Evolutionary conservation across 2,329 filamentous ascomycete genomes (phyloP).

Genomic region (Aureobasidium sp.): DNA sequence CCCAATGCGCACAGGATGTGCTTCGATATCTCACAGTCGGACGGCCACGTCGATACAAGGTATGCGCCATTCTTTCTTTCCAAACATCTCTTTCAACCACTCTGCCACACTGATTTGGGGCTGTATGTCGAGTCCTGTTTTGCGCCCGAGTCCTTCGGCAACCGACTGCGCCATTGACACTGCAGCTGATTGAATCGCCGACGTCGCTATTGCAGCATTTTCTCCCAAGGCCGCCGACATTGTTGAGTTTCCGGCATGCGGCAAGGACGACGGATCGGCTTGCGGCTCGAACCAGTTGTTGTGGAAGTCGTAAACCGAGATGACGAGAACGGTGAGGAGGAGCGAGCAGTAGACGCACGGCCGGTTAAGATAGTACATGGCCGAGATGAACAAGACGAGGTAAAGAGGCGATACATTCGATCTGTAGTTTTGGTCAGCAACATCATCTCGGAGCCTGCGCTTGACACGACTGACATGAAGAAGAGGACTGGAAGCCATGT

Average conservation of each 20-base stretch:
- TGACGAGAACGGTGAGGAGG: conserved; percentile 88
- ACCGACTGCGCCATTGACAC: conserved; percentile 59
- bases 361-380: conserved; percentile 92
- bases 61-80: conserved; percentile 79
- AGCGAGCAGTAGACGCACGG: conserved; percentile 98
- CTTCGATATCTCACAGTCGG: conserved; percentile 49
- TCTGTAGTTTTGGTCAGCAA: conserved; percentile 25
- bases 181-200: conserved; percentile 62
- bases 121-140: conserved; percentile 45
- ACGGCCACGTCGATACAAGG: conserved; percentile 88
- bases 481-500: conserved; percentile 48
- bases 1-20: background rate
- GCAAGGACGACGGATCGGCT: conserved; percentile 27
- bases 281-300: conserved; percentile 93
- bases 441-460: background rate
- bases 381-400: conserved; percentile 56
- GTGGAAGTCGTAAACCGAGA: conserved; percentile 88
- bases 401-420: conserved; percentile 45
- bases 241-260: conserved; percentile 18
- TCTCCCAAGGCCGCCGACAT: conserved; percentile 50
- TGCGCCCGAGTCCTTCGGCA: conserved; percentile 51
- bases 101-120: conserved; percentile 70
- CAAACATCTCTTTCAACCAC: conserved; percentile 76
- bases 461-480: conserved; percentile 41
- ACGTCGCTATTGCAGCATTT: conserved; percentile 48